Percentiles rank a stretch among this genome's conserved stretches.
phyloP scores from a whole-genome alignment of 192 early-diverging fungal species.

The Coemansia sp. region DNA sequence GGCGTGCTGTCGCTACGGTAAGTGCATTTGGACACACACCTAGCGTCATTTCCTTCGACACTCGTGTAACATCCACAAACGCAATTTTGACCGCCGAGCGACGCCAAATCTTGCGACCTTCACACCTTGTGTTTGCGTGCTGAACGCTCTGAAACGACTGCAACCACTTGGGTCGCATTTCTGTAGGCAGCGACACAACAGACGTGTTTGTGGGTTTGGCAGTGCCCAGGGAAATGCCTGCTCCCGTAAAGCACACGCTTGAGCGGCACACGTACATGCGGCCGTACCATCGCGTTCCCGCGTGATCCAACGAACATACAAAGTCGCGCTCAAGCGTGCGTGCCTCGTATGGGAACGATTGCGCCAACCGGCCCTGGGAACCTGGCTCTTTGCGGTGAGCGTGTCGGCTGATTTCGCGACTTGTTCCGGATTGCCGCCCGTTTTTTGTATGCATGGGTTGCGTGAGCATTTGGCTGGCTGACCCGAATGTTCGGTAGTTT shows the following conservation, averaged over 20 bases:
- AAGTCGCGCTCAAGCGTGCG: slow-evolving; percentile 12
- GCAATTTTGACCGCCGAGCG: slow-evolving; percentile 29
- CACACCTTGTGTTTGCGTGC: neutral
- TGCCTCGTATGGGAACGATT: neutral
- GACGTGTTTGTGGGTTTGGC: no score
- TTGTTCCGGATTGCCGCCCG: no score
- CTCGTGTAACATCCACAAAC: slow-evolving; percentile 39
- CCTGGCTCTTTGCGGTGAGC: neutral
- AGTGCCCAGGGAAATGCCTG: slow-evolving; percentile 23
- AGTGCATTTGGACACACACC: slow-evolving; percentile 50
- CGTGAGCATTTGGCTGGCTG: no score
- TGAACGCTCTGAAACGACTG: neutral
- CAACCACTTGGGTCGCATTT: neutral
- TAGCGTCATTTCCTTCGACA: slow-evolving; percentile 48
- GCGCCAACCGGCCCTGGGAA: neutral
- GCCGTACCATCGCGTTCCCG: slow-evolving; percentile 47
- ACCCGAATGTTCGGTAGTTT: neutral
- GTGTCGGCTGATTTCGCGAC: no score
- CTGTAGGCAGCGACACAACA: neutral
- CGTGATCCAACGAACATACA: slow-evolving; percentile 49
- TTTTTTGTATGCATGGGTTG: no score
- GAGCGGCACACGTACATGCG: slow-evolving; percentile 31
- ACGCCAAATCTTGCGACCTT: slow-evolving; percentile 27
- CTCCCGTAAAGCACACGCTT: slow-evolving; percentile 35
- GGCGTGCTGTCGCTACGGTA: slow-evolving; percentile 26